phyloP scores from a whole-genome alignment of 148 eudicot species.

The Pharnaceum exiguum region DNA sequence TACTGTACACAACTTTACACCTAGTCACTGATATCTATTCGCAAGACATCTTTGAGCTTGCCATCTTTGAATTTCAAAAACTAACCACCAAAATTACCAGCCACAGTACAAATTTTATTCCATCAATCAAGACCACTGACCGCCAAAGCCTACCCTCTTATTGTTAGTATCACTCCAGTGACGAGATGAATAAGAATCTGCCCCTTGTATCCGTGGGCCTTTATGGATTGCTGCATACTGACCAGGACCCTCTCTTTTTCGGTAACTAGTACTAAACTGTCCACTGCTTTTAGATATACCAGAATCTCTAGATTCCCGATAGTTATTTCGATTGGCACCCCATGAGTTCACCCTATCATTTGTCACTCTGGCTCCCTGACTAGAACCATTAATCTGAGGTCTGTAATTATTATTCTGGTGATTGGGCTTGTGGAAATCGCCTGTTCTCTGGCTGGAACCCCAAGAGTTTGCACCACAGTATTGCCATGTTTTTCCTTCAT shows the following conservation, averaged over 20 bases:
- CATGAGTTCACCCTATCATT: conserved; percentile 20
- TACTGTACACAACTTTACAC: neutral
- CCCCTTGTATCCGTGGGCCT: conserved; percentile 40
- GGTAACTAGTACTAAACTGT: conserved; percentile 22
- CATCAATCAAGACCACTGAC: conserved; percentile 15
- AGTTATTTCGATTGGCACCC: conserved; percentile 27
- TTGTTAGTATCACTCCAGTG: conserved; percentile 32
- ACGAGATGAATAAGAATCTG: conserved; percentile 24
- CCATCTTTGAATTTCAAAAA: no score
- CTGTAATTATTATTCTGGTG: conserved; percentile 7
- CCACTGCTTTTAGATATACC: conserved; percentile 26
- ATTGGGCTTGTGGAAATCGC: conserved; percentile 4
- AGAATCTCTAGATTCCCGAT: conserved; percentile 18
- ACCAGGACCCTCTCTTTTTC: conserved; percentile 54
- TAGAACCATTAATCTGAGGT: conserved; percentile 4
- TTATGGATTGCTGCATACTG: conserved; percentile 29
- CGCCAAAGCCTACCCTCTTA: conserved; percentile 36
- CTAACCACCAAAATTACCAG: no score
- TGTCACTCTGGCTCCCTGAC: conserved; percentile 12
- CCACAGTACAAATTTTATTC: neutral
- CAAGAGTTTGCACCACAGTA: conserved; percentile 17
- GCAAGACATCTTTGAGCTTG: neutral
- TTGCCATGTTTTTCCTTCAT: conserved; percentile 25
- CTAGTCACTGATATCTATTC: neutral
- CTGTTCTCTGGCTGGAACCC: conserved; percentile 20